Evolutionary conservation across 78 protist genomes (phyloP).

Genomic region (Dictyostelium intermedium): DNA sequence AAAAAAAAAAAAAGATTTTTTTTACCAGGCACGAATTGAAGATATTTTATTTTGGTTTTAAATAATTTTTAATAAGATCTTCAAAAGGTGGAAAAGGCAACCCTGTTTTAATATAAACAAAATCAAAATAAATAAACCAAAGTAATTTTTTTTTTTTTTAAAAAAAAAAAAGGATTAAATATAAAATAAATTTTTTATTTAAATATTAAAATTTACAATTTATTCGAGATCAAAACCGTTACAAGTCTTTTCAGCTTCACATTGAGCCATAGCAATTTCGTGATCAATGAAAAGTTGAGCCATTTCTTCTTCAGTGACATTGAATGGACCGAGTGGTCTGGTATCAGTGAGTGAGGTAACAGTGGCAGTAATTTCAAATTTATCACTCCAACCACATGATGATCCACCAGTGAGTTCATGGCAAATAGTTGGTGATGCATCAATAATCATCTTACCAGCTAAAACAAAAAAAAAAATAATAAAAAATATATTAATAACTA

Average conservation of each 20-base stretch:
- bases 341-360: constrained; percentile 11
- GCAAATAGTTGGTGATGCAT: constrained; percentile 44
- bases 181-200: background rate
- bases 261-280: background rate
- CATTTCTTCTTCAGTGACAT: constrained; percentile 39
- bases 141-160: too few relatives aligned
- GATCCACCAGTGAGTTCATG: background rate
- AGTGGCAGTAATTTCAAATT: constrained; percentile 22
- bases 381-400: constrained; percentile 59
- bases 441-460: constrained; percentile 56
- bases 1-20: background rate
- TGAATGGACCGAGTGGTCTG: constrained; percentile 79
- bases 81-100: background rate
- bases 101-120: background rate
- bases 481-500: too few relatives aligned
- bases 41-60: background rate
- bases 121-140: background rate
- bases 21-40: background rate
- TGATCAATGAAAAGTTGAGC: constrained; percentile 9
- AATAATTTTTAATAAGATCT: background rate
- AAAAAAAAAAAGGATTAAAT: too few relatives aligned
- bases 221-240: constrained; percentile 1
- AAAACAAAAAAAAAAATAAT: too few relatives aligned
- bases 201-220: background rate
- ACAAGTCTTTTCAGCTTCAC: background rate